phyloP scores from a whole-genome alignment of 192 early-diverging fungal species.

The Rhizophagus prolifer region DNA sequence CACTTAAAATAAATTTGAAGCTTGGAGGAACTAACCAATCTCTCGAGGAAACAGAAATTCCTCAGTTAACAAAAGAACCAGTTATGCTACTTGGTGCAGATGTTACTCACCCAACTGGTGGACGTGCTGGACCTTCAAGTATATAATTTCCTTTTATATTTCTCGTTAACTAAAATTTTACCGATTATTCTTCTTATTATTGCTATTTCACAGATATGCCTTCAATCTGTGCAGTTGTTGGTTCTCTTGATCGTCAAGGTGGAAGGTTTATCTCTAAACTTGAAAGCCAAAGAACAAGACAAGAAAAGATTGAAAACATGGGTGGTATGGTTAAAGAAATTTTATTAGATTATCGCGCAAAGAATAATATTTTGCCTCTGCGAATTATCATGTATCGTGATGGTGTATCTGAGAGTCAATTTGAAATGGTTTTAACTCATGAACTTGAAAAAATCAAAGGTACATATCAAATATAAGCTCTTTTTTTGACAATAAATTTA shows the following conservation, averaged over 20 bases:
- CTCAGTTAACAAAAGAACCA: constrained; percentile 58
- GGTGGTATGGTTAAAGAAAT: constrained; percentile 64
- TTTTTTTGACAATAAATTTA: constrained; percentile 30
- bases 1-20: constrained; percentile 84
- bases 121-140: constrained; percentile 24
- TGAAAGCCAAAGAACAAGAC: constrained; percentile 9
- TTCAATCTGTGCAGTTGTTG: constrained; percentile 79
- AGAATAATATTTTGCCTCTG: constrained; percentile 61
- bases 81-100: constrained; percentile 84
- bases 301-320: constrained; percentile 71
- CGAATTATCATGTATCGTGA: constrained; percentile 76
- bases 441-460: constrained; percentile 66
- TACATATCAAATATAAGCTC: constrained; percentile 1
- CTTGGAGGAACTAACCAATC: constrained; percentile 72
- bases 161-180: neutral
- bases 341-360: constrained; percentile 62
- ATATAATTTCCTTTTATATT: constrained; percentile 26
- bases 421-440: constrained; percentile 58
- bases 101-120: constrained; percentile 73
- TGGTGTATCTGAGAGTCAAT: constrained; percentile 68
- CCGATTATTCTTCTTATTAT: neutral
- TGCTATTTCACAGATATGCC: constrained; percentile 51
- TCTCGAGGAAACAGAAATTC: constrained; percentile 38
- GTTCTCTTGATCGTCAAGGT: constrained; percentile 67
- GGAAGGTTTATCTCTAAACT: constrained; percentile 52